Base-by-base conservation (phyloP, 2,329 filamentous ascomycete genomes). In the Talaromyces sp. region DNA sequence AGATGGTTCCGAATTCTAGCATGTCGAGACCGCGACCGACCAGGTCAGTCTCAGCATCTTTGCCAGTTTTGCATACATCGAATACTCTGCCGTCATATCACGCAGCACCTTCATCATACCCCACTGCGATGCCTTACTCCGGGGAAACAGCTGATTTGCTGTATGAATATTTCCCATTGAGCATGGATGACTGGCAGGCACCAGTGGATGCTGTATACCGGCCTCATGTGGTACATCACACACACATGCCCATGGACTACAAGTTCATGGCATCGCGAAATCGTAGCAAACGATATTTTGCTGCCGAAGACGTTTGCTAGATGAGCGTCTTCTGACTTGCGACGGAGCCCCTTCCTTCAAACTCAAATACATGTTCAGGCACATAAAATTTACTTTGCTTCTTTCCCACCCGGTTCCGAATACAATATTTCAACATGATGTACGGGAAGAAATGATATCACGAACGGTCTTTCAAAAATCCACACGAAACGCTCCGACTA, bases 121-220 rank as follows among this genome's bases (percentile, higher is more conserved):
- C 73, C 84, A 90, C 39, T 79, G 88, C 69, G 22, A 71, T 80
- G 22, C 73, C 77, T 5, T 77, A 76, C 60, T 72, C 75, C n/a
- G 76, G 74, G 43, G 92, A 96, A 71, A 90, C 89, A 70, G 89
- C 89, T 0, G 93, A 97, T 77, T 81, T 93, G 69, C 81, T 97
- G 19, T 97, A 97, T 74, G 93, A 98, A 79, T 97, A 98, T 74
- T 97, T 98, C 69, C 93, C 93, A 0, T 83, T 98, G 16, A 93
- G 90, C 58, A 80, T 97, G 66, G 93, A 97, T 75, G 93, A 97
- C 73, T 97, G 86, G 89, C 92, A 93, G 86, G 90, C 90, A 2
- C 92, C 92, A 0, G 91, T 96, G 3, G 92, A 96, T 76, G 92
- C 92, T 5, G 89, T 97, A 16, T 97, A 96, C 75, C 84, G 92